phyloP scores from a whole-genome alignment of 768 basidiomycete genomes.

The Boletus vinaceobasis region DNA sequence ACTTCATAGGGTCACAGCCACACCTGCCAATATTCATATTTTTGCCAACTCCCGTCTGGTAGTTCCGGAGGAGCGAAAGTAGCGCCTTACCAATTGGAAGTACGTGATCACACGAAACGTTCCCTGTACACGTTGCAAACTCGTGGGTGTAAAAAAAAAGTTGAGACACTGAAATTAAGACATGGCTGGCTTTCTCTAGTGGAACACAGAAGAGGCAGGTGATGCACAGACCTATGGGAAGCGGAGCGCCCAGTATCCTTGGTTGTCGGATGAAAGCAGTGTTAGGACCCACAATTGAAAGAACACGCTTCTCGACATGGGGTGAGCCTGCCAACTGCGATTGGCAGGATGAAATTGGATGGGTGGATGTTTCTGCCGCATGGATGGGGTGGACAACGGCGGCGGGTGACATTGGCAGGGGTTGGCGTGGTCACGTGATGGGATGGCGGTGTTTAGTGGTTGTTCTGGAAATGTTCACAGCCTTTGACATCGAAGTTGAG shows the following conservation, averaged over 20 bases:
- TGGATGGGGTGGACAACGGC: neutral
- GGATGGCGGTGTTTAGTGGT: slow-evolving; percentile 2
- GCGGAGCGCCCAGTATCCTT: slow-evolving; percentile 20
- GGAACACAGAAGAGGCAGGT: neutral
- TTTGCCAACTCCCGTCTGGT: neutral
- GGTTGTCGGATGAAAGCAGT: slow-evolving; percentile 15
- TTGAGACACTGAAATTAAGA: neutral
- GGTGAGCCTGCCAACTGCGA: slow-evolving; percentile 1
- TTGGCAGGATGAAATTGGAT: neutral
- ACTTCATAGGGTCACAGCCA: slow-evolving; percentile 26
- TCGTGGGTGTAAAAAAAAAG: slow-evolving; percentile 1
- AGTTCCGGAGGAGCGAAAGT: neutral
- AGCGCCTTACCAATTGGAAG: slow-evolving; percentile 6
- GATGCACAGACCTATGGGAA: neutral
- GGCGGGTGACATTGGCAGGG: neutral
- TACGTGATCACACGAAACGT: slow-evolving; percentile 11
- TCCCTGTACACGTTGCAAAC: slow-evolving; percentile 21
- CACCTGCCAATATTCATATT: slow-evolving; percentile 1
- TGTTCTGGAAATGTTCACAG: slow-evolving; percentile 20
- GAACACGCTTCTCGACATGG: neutral
- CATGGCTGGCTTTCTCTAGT: neutral
- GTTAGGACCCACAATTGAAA: neutral
- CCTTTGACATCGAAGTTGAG: neutral
- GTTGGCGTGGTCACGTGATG: slow-evolving; percentile 12
- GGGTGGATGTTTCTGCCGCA: neutral